Conservation (phyloP, 1,139 yeast species). For the Oligophagozyma castellii region DNA sequence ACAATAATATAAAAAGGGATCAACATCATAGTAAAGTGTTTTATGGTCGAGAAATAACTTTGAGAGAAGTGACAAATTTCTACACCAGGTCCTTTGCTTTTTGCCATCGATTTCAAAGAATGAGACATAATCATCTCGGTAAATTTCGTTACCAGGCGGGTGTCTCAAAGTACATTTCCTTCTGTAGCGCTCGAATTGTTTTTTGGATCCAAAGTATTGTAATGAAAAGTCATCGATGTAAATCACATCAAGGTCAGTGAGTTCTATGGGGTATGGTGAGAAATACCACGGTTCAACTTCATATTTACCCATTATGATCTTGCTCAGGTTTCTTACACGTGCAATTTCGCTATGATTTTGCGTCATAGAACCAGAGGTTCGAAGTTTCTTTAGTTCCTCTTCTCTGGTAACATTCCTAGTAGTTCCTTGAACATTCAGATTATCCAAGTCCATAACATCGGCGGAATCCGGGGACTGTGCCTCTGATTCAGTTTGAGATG, state of each 20-base stretch:
- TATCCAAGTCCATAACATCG: slow-evolving; percentile 77
- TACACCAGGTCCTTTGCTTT: slow-evolving; percentile 91
- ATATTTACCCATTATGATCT: slow-evolving; percentile 75
- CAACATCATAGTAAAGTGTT: slow-evolving; percentile 91
- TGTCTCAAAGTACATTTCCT: slow-evolving; percentile 75
- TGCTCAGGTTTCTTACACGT: slow-evolving; percentile 68
- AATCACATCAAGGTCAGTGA: slow-evolving; percentile 79
- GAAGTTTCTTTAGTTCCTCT: slow-evolving; percentile 79
- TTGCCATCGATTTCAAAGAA: slow-evolving; percentile 96
- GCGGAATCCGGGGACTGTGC: slow-evolving; percentile 24
- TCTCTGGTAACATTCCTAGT: slow-evolving; percentile 66
- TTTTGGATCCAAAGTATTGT: slow-evolving; percentile 74
- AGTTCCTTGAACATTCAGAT: slow-evolving; percentile 72
- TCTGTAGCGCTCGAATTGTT: slow-evolving; percentile 86
- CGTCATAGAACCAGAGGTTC: slow-evolving; percentile 95
- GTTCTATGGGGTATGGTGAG: slow-evolving; percentile 90
- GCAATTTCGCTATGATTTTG: slow-evolving; percentile 84
- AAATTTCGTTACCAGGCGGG: slow-evolving; percentile 97
- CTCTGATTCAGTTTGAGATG: no score
- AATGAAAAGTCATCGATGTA: slow-evolving; percentile 87
- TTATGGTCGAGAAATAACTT: slow-evolving; percentile 90
- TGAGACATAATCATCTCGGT: slow-evolving; percentile 71
- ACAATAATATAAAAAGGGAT: slow-evolving; percentile 87
- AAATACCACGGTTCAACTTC: slow-evolving; percentile 98
- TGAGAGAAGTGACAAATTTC: slow-evolving; percentile 78